Evolutionary conservation across 78 protist genomes (phyloP), one percentile per base, ranked within the genome.

Genomic region (Dictyostelium firmibasis): DNA sequence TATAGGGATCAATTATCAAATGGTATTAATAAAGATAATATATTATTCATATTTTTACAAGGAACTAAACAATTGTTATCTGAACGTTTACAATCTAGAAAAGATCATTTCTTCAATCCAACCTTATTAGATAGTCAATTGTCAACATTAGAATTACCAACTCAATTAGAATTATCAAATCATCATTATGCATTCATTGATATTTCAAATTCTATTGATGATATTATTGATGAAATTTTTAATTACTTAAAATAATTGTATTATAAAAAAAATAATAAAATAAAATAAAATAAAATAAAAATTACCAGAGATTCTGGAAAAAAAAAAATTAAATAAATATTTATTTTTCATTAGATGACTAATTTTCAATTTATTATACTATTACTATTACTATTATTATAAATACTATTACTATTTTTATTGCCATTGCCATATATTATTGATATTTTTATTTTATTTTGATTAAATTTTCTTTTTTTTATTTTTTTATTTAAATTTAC

Each of bases 91-190:
- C 27, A 64, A n/a, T 33, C 70, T 16, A 50, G 94, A 53, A 10
- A 83, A 18, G 38, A 47, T 29, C 94, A 89, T 57, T 89, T 67
- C 47, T 76, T 89, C 27, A 74, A 74, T n/a, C 35, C 87, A 10
- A 20, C 76, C 2, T 78, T 89, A 31, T 76, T 89, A 16, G 60
- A 41, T 4, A 69, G 76, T 18, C 94, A 89, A 89, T 89, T 89
- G 9, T 25, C 69, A 7, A 75, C 83, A 35, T 35, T 89, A 14
- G 87, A 89, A 69, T 78, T 62, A 67, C 94, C 94, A 35, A 29
- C 6, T 9, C 44, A 76, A 14, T 25, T 62, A 20, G 44, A 50
- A 16, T 43, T 47, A 31, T 31, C 85, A 50, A 35, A 62, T 43
- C 64, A 35, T 43, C 35, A 82, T 9, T n/a, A 81, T 5, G 18